Conservation (phyloP, 768 basidiomycete genomes). For the Tulasnella sp. region DNA sequence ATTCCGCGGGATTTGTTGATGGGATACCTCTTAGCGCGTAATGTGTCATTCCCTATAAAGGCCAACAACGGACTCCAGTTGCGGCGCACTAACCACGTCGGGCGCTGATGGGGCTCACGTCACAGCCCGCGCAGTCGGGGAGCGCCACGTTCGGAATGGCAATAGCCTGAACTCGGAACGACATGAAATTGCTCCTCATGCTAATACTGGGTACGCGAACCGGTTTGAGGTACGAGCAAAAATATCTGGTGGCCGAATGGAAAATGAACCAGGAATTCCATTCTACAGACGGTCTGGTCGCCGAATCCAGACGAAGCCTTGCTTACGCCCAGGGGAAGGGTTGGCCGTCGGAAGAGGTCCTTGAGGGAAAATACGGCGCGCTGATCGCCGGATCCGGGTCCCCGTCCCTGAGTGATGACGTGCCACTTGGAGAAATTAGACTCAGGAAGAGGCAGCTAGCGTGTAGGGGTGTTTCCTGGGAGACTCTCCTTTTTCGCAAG, state of each 20-base stretch:
- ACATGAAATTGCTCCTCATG: neutral
- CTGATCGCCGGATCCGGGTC: neutral
- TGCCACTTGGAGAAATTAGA: neutral
- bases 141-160: neutral
- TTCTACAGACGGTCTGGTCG: neutral
- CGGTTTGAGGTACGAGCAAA: neutral
- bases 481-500: neutral
- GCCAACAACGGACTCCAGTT: neutral
- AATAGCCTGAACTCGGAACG: neutral
- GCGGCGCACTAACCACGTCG: neutral
- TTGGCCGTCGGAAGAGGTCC: neutral
- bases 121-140: neutral
- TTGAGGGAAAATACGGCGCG: neutral
- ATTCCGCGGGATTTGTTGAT: neutral
- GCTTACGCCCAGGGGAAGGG: neutral
- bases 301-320: neutral
- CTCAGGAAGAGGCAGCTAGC: neutral
- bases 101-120: neutral
- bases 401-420: neutral
- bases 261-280: neutral
- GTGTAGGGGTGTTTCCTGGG: neutral
- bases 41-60: neutral
- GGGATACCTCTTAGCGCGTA: neutral
- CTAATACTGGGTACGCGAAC: neutral
- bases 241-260: neutral